Percentiles rank a stretch among this genome's conserved stretches.
phyloP scores from a whole-genome alignment of 1,284 basidiomycete genomes.

The Papiliotrema nemorosa region DNA sequence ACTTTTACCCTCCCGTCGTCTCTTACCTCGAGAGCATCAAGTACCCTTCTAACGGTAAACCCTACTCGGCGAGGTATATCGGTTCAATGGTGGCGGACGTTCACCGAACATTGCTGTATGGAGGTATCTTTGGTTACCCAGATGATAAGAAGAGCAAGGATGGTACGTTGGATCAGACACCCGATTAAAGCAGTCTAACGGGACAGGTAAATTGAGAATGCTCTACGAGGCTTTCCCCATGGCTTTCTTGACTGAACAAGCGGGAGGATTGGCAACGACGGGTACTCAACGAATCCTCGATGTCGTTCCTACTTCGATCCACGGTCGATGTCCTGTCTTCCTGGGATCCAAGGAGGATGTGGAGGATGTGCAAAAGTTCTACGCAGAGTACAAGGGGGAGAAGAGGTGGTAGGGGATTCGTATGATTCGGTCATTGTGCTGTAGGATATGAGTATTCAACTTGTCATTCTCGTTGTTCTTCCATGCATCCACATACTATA shows the following conservation, averaged over 20 bases:
- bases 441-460: neutral
- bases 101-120: slow-evolving; percentile 93
- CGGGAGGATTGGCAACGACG: slow-evolving; percentile 93
- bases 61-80: slow-evolving; percentile 93
- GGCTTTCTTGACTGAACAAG: slow-evolving; percentile 95
- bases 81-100: slow-evolving; percentile 84
- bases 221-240: slow-evolving; percentile 99
- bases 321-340: slow-evolving; percentile 91
- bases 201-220: slow-evolving; percentile 79
- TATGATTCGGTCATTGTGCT: neutral
- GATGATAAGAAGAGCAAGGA: slow-evolving; percentile 96
- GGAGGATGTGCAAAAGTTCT: slow-evolving; percentile 79
- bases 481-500: slow-evolving; percentile 1
- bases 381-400: slow-evolving; percentile 51
- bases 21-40: slow-evolving; percentile 96
- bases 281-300: slow-evolving; percentile 90
- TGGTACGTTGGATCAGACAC: slow-evolving; percentile 23
- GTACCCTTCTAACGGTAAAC: slow-evolving; percentile 66
- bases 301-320: slow-evolving; percentile 81
- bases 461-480: no score
- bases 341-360: slow-evolving; percentile 94
- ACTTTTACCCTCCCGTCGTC: slow-evolving; percentile 81
- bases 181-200: neutral
- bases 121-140: slow-evolving; percentile 98
- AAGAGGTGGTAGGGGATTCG: slow-evolving; percentile 35